Conservation (phyloP, 768 basidiomycete genomes). For the Mycena vitilis region DNA sequence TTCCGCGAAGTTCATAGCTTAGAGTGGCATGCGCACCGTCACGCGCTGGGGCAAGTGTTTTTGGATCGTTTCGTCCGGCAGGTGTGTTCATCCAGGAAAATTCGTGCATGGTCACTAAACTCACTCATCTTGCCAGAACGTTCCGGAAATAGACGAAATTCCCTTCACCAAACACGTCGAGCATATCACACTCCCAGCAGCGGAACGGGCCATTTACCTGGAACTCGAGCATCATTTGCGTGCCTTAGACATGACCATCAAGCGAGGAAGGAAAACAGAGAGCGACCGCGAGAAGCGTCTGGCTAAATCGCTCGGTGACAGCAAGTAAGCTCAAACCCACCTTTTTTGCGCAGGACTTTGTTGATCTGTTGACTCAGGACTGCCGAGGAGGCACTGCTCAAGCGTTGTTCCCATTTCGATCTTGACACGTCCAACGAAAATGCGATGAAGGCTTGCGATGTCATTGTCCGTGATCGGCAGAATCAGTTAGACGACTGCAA, state of each 20-base stretch:
- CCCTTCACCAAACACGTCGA: constrained; percentile 76
- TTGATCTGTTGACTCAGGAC: constrained; percentile 58
- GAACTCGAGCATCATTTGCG: constrained; percentile 94
- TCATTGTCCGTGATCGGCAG: constrained; percentile 86
- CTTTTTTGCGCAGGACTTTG: constrained; percentile 6
- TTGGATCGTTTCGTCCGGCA: constrained; percentile 86
- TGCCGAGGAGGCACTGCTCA: constrained; percentile 92
- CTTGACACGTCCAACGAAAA: constrained; percentile 77
- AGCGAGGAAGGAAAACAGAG: constrained; percentile 71
- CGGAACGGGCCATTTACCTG: constrained; percentile 93
- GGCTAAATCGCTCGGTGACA: constrained; percentile 87
- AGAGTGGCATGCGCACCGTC: constrained; percentile 93
- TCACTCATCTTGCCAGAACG: constrained; percentile 65
- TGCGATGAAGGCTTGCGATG: constrained; percentile 93
- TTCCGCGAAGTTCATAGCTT: constrained; percentile 94
- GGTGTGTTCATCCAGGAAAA: constrained; percentile 54
- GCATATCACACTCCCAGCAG: constrained; percentile 83
- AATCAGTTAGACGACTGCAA: constrained; percentile 85
- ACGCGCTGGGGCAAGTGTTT: constrained; percentile 85
- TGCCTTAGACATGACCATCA: constrained; percentile 88
- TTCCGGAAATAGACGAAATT: constrained; percentile 97
- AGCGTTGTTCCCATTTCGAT: constrained; percentile 96
- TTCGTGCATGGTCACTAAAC: neutral
- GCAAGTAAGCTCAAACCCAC: constrained; percentile 67
- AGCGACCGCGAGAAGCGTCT: constrained; percentile 92